phyloP scores from a whole-genome alignment of 352 stramenopile genomes.

The Globisporangium acanthophoron region DNA sequence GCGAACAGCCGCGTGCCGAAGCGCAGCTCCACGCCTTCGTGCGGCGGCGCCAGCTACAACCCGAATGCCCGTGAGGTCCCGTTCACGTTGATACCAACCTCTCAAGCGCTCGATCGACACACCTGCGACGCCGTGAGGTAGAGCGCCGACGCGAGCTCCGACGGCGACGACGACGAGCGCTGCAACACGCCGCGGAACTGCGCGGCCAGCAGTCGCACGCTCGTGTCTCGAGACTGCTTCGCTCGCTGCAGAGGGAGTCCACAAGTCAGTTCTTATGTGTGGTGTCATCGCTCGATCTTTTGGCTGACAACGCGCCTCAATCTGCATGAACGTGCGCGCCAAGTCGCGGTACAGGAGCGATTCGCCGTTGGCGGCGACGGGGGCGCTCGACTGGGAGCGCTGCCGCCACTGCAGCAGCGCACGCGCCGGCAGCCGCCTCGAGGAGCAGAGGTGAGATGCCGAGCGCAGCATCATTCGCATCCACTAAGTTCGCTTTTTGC shows the following conservation, averaged over 20 bases:
- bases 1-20: constrained; percentile 65
- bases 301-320: constrained; percentile 29
- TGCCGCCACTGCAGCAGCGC: not conserved
- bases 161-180: constrained; percentile 16
- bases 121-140: constrained; percentile 64
- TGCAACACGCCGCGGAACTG: constrained; percentile 35
- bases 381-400: not conserved
- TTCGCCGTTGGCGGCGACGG: not conserved
- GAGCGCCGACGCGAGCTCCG: constrained; percentile 44
- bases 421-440: not conserved
- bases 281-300: not conserved
- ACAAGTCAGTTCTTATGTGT: not conserved
- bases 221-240: constrained; percentile 49
- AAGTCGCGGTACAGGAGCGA: constrained; percentile 30
- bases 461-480: not conserved
- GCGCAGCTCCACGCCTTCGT: constrained; percentile 69
- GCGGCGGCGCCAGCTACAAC: constrained; percentile 52
- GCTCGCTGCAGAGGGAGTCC: constrained; percentile 21
- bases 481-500: not conserved
- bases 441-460: not conserved
- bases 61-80: not conserved
- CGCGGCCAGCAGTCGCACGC: constrained; percentile 38
- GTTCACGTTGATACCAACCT: not conserved
- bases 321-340: constrained; percentile 36
- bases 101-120: not conserved